phyloP scores from a whole-genome alignment of 78 protist species.

The Salpingoeca rosetta region DNA sequence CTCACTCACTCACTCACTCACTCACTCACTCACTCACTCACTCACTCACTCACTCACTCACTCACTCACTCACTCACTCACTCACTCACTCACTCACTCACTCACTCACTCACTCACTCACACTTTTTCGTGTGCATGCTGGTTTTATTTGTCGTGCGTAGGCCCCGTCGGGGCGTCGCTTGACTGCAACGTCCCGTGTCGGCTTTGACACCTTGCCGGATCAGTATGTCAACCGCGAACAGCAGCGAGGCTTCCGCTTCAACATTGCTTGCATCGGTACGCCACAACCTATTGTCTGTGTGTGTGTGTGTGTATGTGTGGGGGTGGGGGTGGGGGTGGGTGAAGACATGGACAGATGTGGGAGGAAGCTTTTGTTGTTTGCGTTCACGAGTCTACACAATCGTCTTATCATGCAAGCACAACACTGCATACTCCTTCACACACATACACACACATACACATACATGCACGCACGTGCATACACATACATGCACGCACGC shows the following conservation, averaged over 20 bases:
- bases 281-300: not conserved
- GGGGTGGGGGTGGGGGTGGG: not conserved
- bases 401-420: too few relatives aligned
- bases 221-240: not conserved
- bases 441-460: too few relatives aligned
- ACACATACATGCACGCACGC: too few relatives aligned
- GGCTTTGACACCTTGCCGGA: constrained; percentile 3
- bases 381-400: too few relatives aligned
- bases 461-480: too few relatives aligned
- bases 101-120: not conserved
- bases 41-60: not conserved
- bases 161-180: not conserved
- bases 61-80: not conserved
- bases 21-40: not conserved
- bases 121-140: too few relatives aligned
- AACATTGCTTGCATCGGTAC: not conserved
- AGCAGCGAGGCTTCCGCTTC: not conserved
- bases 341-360: too few relatives aligned
- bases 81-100: not conserved
- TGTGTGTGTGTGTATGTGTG: not conserved
- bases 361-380: too few relatives aligned
- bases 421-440: too few relatives aligned
- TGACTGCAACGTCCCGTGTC: not conserved
- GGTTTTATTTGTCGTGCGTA: too few relatives aligned
- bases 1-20: not conserved